These are phyloP conservation scores for Zymoseptoria crescenta DNA, from an alignment of 2,329 filamentous ascomycete species.

Conservation along the genomic window DNA sequence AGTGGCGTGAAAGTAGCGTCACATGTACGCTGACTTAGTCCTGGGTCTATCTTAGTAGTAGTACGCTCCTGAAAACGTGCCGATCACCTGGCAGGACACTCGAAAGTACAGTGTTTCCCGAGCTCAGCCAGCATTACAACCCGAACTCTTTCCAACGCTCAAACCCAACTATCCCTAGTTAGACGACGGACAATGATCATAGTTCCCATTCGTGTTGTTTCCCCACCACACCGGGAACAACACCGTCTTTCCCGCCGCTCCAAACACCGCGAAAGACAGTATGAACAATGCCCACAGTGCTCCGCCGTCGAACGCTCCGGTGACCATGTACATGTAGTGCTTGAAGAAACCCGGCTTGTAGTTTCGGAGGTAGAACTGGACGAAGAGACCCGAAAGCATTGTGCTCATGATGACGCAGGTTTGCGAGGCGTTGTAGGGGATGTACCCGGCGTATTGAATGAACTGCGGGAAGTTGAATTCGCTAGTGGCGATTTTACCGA, in stretches of 20 bases:
- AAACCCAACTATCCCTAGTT: not conserved
- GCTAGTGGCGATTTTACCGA: constrained; percentile 25
- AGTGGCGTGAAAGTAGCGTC: too few relatives aligned
- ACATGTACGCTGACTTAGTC: too few relatives aligned
- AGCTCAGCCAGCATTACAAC: not conserved
- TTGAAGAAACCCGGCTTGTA: constrained; percentile 46
- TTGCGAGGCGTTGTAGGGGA: constrained; percentile 49
- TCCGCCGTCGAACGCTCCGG: constrained; percentile 48
- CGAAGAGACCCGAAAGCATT: constrained; percentile 38
- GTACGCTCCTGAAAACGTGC: too few relatives aligned
- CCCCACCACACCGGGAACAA: constrained; percentile 50
- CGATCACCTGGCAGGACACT: too few relatives aligned
- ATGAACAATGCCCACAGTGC: constrained; percentile 44
- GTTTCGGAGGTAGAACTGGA: constrained; percentile 48
- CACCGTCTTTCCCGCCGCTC: constrained; percentile 27
- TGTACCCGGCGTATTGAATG: constrained; percentile 48
- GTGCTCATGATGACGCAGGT: constrained; percentile 48
- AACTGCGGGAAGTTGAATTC: constrained; percentile 49
- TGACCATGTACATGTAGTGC: constrained; percentile 48
- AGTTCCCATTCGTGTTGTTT: constrained; percentile 43
- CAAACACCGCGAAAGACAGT: constrained; percentile 50
- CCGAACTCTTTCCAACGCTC: not conserved
- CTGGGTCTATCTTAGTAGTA: too few relatives aligned
- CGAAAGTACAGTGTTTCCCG: not conserved
- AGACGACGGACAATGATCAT: constrained; percentile 40